Base-by-base conservation (phyloP, 768 basidiomycete species). In the Rhodotorula paludigena region DNA sequence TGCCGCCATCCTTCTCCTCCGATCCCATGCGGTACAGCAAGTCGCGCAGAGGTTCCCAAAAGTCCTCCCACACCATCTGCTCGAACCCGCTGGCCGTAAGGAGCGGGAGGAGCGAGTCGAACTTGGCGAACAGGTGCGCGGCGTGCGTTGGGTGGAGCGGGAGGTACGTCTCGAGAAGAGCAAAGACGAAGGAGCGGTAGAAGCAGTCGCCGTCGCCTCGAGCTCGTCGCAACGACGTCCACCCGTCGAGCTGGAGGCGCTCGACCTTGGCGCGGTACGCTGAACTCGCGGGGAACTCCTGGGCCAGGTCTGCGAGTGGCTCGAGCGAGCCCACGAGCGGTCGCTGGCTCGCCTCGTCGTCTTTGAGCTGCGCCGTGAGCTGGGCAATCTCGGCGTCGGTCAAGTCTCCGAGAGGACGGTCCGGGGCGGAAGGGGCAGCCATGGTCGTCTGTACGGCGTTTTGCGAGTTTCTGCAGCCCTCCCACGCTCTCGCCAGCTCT, bases 181-280 rank as follows among this genome's bases (percentile, higher is more conserved):
- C 85, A 72, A 90, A 90, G 12, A 85, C 89, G 57, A 92, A 81
- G 18, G 91, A 91, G 90, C 92, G 83, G 77, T 93, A 96, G 78
- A 93, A 94, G 77, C 92, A 94, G 73, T 80, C 89, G 57, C 79
- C 91, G 74, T 85, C 84, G 80, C 92, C 91, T 79, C 86, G 83
- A 0, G 88, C 84, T 60, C 90, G 81, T 74, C 90, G 82, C 49
- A 94, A 81, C 18, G 79, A 80, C 41, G 80, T 80, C 79, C 84
- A 92, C 3, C 90, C 90, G 51, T 85, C 79, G 23, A 71, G 73
- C 54, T 81, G 78, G 30, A 97, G 79, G 79, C 84, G 85, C 71
- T 88, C 84, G 67, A 97, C 87, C 79, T 94, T 90, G 63, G 82
- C 80, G 10, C 88, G 75, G 74, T 92, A 90, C 14, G 68, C 74